Percentiles rank a stretch among this genome's conserved stretches.
Evolutionary conservation across 2,329 filamentous ascomycete genomes (phyloP).

Genomic region (Penicillium hesseltinei): DNA sequence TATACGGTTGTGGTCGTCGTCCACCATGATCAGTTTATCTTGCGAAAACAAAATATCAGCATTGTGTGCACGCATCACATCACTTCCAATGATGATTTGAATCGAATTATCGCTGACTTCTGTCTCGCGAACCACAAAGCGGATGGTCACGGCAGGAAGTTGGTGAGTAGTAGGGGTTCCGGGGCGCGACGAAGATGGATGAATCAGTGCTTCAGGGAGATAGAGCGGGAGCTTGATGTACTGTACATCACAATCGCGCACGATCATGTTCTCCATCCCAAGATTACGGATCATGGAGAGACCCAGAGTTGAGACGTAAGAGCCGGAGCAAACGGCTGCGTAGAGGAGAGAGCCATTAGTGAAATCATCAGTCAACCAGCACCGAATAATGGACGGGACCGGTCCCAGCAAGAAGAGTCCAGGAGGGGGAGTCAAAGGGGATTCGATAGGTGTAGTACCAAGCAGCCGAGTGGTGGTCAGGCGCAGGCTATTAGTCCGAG

Average conservation of each 20-base stretch:
- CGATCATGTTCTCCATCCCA: constrained; percentile 65
- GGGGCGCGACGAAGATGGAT: constrained; percentile 67
- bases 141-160: constrained; percentile 75
- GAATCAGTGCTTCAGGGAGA: constrained; percentile 84
- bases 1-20: constrained; percentile 81
- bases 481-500: constrained; percentile 82
- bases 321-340: constrained; percentile 87
- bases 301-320: constrained; percentile 81
- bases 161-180: constrained; percentile 71
- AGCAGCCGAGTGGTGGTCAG: constrained; percentile 68
- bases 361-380: constrained; percentile 89
- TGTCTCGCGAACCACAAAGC: constrained; percentile 69
- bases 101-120: constrained; percentile 58
- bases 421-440: constrained; percentile 74
- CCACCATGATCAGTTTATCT: constrained; percentile 82
- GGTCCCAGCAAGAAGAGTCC: constrained; percentile 82
- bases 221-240: constrained; percentile 79
- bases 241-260: constrained; percentile 63
- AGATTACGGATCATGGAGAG: constrained; percentile 71
- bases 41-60: constrained; percentile 91
- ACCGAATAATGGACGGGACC: constrained; percentile 90
- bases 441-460: constrained; percentile 63
- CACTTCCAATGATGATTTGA: constrained; percentile 85
- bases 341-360: constrained; percentile 87
- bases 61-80: constrained; percentile 78